Conservation (phyloP, 129 eudicot species). For the Artemisia tridentata region DNA sequence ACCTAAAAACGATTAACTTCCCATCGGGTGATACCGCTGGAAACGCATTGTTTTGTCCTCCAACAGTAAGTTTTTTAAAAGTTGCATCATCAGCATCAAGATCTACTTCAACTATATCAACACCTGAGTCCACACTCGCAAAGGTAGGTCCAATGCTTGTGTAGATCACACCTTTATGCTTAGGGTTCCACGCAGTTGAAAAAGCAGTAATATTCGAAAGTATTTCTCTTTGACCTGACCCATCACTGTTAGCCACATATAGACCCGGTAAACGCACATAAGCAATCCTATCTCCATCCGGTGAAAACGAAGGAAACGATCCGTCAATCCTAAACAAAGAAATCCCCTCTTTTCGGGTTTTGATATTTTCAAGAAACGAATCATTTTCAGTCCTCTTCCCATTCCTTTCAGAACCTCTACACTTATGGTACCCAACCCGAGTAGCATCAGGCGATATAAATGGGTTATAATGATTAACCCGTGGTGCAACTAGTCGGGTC, state of each 20-base stretch:
- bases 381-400: constrained; percentile 16
- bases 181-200: constrained; percentile 43
- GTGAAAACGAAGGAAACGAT: constrained; percentile 80
- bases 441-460: constrained; percentile 57
- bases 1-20: too few species aligned
- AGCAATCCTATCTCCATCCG: constrained; percentile 59
- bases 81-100: too few species aligned
- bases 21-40: too few species aligned
- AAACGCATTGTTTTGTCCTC: too few species aligned
- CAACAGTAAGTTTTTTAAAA: too few species aligned
- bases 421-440: constrained; percentile 73
- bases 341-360: constrained; percentile 36
- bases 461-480: constrained; percentile 66
- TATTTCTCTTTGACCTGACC: constrained; percentile 52
- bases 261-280: constrained; percentile 61
- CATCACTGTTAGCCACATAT: constrained; percentile 56
- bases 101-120: too few species aligned
- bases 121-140: too few species aligned
- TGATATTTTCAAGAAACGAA: constrained; percentile 57
- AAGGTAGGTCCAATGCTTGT: too few species aligned
- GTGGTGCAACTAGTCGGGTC: constrained; percentile 51
- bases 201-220: constrained; percentile 70
- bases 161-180: too few species aligned
- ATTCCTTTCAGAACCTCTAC: constrained; percentile 49
- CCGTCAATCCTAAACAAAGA: constrained; percentile 73